A percentile compares a stretch with the other conserved stretches of the same genome.
These are phyloP conservation scores for Podospora pseudopauciseta DNA, from an alignment of 495 filamentous ascomycete species.

Conservation along the genomic window DNA sequence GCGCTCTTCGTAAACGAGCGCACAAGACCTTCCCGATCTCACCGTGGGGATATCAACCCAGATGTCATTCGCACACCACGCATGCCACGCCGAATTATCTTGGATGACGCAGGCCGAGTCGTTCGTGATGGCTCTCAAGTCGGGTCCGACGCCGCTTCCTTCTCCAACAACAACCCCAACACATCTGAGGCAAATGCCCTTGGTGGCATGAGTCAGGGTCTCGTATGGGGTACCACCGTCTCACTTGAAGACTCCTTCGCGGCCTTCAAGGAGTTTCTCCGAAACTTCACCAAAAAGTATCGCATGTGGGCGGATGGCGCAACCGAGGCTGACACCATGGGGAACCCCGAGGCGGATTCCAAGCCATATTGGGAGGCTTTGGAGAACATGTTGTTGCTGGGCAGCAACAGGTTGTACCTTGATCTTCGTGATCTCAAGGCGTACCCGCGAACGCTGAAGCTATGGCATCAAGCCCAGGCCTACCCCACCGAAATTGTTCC, in stretches of 20 bases:
- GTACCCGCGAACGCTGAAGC: slow-evolving; percentile 85
- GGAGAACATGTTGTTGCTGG: slow-evolving; percentile 84
- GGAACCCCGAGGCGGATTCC: slow-evolving; percentile 57
- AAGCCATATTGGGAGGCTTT: slow-evolving; percentile 83
- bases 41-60: slow-evolving; percentile 80
- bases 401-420: slow-evolving; percentile 77
- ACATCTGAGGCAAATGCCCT: slow-evolving; percentile 91
- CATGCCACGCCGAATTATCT: slow-evolving; percentile 67
- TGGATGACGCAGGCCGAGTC: slow-evolving; percentile 76
- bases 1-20: slow-evolving; percentile 77
- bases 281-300: slow-evolving; percentile 87
- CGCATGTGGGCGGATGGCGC: slow-evolving; percentile 84
- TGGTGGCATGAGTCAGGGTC: slow-evolving; percentile 70
- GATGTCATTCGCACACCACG: slow-evolving; percentile 65
- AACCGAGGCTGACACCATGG: slow-evolving; percentile 67
- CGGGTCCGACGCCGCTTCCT: slow-evolving; percentile 75
- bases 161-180: slow-evolving; percentile 78
- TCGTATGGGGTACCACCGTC: slow-evolving; percentile 98
- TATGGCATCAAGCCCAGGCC: slow-evolving; percentile 90
- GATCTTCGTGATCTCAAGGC: slow-evolving; percentile 86
- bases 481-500: slow-evolving; percentile 96
- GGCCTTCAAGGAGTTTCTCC: slow-evolving; percentile 84
- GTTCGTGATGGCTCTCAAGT: slow-evolving; percentile 51
- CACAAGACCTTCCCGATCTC: slow-evolving; percentile 49
- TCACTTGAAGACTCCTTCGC: slow-evolving; percentile 84